Evolutionary conservation across 129 eudicot genomes (phyloP).

Genomic region (Pulicaria dysenterica): DNA sequence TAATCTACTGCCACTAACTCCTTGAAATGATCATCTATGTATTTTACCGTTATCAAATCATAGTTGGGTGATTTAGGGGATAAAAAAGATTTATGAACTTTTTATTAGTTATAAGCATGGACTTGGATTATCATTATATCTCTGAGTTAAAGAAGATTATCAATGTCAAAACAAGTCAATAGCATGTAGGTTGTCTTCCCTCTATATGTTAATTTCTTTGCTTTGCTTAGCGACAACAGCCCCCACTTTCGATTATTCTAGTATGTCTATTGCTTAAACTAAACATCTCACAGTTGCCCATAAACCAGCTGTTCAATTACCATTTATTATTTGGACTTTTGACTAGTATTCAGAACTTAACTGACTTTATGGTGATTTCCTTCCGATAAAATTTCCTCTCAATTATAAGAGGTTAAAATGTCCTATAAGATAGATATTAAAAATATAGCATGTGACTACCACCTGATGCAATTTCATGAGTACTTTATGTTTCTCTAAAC

Average conservation of each 20-base stretch:
- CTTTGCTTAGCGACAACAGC: slow-evolving; percentile 21
- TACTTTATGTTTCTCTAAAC: neutral
- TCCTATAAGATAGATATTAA: neutral
- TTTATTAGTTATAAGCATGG: neutral
- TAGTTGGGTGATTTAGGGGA: slow-evolving; percentile 11
- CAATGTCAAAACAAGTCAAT: neutral
- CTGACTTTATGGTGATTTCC: slow-evolving; percentile 29
- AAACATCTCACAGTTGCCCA: slow-evolving; percentile 20
- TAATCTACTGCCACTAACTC: slow-evolving; percentile 15
- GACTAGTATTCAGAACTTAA: slow-evolving; percentile 4
- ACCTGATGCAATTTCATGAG: neutral
- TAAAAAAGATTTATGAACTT: neutral
- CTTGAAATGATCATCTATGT: neutral
- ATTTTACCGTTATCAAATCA: no score
- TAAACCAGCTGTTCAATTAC: neutral
- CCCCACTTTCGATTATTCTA: neutral
- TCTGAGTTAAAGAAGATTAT: slow-evolving; percentile 10
- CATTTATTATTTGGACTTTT: neutral
- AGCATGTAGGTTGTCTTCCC: neutral
- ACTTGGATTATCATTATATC: neutral
- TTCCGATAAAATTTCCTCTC: neutral
- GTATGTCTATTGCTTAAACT: slow-evolving; percentile 22
- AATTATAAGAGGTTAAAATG: no score
- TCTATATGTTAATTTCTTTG: neutral
- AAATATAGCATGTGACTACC: neutral